Conservation (phyloP, 2,329 filamentous ascomycete species). For the Cladosporium austrohemisphaericum region DNA sequence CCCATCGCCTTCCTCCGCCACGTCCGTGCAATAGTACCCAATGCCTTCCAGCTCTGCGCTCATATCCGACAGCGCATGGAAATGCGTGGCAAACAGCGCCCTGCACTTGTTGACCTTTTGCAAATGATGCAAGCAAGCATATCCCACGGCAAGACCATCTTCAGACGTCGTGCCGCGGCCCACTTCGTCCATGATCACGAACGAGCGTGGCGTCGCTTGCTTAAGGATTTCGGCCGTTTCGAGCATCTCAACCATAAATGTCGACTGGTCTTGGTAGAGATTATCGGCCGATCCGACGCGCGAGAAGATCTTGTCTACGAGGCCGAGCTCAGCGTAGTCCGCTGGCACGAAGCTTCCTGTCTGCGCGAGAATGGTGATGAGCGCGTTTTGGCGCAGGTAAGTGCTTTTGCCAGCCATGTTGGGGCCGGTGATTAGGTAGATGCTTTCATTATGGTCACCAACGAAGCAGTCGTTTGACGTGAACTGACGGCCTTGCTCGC, state of each 20-base stretch:
- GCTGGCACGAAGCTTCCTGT: conserved; percentile 91
- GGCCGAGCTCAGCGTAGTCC: conserved; percentile 74
- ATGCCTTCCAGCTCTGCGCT: conserved; percentile 58
- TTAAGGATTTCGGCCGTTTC: conserved; percentile 89
- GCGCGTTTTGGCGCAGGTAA: conserved; percentile 89
- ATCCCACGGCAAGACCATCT: conserved; percentile 86
- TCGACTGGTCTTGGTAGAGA: conserved; percentile 89
- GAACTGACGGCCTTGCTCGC: conserved; percentile 75
- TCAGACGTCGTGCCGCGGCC: conserved; percentile 90
- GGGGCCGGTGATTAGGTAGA: conserved; percentile 70
- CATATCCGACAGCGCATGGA: conserved; percentile 79
- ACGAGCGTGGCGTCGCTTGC: conserved; percentile 75
- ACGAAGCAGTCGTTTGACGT: conserved; percentile 82
- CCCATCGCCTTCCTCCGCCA: conserved; percentile 63
- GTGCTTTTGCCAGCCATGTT: conserved; percentile 99
- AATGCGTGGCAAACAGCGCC: conserved; percentile 91
- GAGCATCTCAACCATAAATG: conserved; percentile 99
- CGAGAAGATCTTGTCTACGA: conserved; percentile 95
- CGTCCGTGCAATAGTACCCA: conserved; percentile 82
- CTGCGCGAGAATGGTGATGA: conserved; percentile 91
- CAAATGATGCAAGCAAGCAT: conserved; percentile 81
- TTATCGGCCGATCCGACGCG: conserved; percentile 86
- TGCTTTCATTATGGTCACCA: conserved; percentile 69
- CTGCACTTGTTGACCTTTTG: conserved; percentile 73
- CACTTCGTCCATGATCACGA: conserved; percentile 97